These are phyloP conservation scores for Bromus sterilis DNA, from an alignment of 176 grass and related monocot genomes.

Conservation along the genomic window DNA sequence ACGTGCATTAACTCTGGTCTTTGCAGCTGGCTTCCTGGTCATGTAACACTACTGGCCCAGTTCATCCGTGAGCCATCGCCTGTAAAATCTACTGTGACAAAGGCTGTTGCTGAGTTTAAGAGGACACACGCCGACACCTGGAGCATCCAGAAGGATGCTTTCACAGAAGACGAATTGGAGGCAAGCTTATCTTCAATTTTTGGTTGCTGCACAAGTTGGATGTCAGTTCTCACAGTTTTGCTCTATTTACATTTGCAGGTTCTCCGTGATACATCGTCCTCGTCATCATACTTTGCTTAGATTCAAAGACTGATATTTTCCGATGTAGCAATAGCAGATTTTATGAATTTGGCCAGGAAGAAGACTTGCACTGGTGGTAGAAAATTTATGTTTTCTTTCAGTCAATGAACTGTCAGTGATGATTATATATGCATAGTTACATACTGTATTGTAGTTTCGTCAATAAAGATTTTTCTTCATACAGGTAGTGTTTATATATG, in stretches of 20 bases:
- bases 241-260: slow-evolving; percentile 40
- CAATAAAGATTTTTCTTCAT: not conserved
- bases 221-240: not conserved
- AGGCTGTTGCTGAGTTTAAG: slow-evolving; percentile 91
- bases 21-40: slow-evolving; percentile 88
- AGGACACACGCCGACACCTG: slow-evolving; percentile 94
- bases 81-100: slow-evolving; percentile 77
- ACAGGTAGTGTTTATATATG: too few relatives aligned
- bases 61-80: slow-evolving; percentile 81
- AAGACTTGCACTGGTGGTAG: not conserved
- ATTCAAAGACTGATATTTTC: not conserved
- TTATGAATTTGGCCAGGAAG: not conserved
- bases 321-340: not conserved
- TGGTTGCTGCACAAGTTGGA: not conserved
- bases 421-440: not conserved
- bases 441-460: not conserved
- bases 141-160: slow-evolving; percentile 83
- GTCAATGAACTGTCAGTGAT: not conserved
- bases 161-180: slow-evolving; percentile 90
- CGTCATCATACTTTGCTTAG: slow-evolving; percentile 91
- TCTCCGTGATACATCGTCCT: slow-evolving; percentile 76
- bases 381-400: not conserved
- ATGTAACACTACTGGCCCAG: slow-evolving; percentile 72
- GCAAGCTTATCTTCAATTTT: slow-evolving; percentile 32
- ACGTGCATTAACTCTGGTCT: not conserved